A percentile compares a stretch with the other conserved stretches of the same genome.
Evolutionary conservation across 202 grass and related monocot species (phyloP).

Genomic region (Eragrostis tef): DNA sequence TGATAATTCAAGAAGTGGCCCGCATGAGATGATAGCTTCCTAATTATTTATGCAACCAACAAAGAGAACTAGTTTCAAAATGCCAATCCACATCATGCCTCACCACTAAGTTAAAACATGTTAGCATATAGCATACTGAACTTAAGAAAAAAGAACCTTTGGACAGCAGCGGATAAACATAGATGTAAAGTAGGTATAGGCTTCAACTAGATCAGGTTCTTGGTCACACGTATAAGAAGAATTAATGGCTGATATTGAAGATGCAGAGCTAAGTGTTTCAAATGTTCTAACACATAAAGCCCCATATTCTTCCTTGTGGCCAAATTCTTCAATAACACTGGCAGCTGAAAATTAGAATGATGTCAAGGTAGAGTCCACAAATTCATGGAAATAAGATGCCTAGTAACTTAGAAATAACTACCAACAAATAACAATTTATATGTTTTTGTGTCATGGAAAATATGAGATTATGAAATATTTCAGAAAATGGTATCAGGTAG

Average conservation of each 20-base stretch:
- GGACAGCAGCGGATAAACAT: slow-evolving; percentile 80
- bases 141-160: slow-evolving; percentile 63
- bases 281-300: slow-evolving; percentile 74
- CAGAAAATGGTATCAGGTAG: slow-evolving; percentile 15
- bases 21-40: slow-evolving; percentile 74
- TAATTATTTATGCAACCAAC: slow-evolving; percentile 47
- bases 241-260: slow-evolving; percentile 75
- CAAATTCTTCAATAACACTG: slow-evolving; percentile 84
- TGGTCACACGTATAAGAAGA: slow-evolving; percentile 94
- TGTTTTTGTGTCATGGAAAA: slow-evolving; percentile 19
- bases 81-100: slow-evolving; percentile 26
- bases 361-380: slow-evolving; percentile 37
- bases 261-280: slow-evolving; percentile 78
- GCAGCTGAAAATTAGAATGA: slow-evolving; percentile 65
- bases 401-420: slow-evolving; percentile 32
- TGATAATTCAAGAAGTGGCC: slow-evolving; percentile 77
- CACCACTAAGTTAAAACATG: slow-evolving; percentile 23
- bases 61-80: slow-evolving; percentile 33
- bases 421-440: background rate
- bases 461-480: slow-evolving; percentile 31
- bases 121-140: slow-evolving; percentile 8
- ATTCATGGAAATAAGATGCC: slow-evolving; percentile 36
- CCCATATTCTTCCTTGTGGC: slow-evolving; percentile 81
- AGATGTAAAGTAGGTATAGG: slow-evolving; percentile 82
- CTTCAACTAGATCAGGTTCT: slow-evolving; percentile 96